These are phyloP conservation scores for Exophiala sp. DNA, from an alignment of 2,329 filamentous ascomycete species.

Conservation along the genomic window DNA sequence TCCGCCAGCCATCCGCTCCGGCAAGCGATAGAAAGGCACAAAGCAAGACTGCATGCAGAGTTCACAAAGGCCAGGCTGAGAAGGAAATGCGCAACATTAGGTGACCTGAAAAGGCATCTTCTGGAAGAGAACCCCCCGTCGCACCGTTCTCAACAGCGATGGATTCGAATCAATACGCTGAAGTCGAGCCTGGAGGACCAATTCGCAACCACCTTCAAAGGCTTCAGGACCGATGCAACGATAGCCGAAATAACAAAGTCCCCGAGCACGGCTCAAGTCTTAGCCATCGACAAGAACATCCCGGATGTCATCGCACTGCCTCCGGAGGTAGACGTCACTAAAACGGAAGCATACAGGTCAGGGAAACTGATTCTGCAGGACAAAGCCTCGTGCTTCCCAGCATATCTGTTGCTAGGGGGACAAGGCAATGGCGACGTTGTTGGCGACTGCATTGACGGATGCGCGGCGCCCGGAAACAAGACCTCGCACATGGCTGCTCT, in stretches of 20 bases:
- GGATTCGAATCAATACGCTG: constrained; percentile 82
- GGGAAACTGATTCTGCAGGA: constrained; percentile 88
- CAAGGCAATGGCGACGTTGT: constrained; percentile 41
- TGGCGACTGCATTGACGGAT: constrained; percentile 83
- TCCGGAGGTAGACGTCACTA: constrained; percentile 64
- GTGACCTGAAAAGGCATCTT: constrained; percentile 50
- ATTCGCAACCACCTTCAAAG: constrained; percentile 66
- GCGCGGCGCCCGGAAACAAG: constrained; percentile 93
- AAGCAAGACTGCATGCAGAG: constrained; percentile 71
- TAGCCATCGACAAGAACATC: constrained; percentile 71
- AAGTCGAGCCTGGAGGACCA: constrained; percentile 65
- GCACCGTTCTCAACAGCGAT: constrained; percentile 63
- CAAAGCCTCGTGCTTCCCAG: constrained; percentile 94
- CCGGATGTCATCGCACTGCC: constrained; percentile 77
- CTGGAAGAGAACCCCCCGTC: constrained; percentile 34
- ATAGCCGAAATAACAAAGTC: constrained; percentile 52
- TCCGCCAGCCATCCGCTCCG: constrained; percentile 73
- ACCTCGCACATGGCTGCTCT: constrained; percentile 88
- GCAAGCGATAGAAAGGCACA: constrained; percentile 70
- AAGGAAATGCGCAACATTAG: constrained; percentile 61
- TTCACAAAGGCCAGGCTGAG: constrained; percentile 72
- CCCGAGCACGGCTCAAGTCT: constrained; percentile 38
- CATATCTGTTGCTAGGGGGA: constrained; percentile 67
- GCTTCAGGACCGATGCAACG: constrained; percentile 50
- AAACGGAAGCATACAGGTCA: constrained; percentile 63